phyloP scores from a whole-genome alignment of 257 asterid species.

The Nicotiana sylvestris region DNA sequence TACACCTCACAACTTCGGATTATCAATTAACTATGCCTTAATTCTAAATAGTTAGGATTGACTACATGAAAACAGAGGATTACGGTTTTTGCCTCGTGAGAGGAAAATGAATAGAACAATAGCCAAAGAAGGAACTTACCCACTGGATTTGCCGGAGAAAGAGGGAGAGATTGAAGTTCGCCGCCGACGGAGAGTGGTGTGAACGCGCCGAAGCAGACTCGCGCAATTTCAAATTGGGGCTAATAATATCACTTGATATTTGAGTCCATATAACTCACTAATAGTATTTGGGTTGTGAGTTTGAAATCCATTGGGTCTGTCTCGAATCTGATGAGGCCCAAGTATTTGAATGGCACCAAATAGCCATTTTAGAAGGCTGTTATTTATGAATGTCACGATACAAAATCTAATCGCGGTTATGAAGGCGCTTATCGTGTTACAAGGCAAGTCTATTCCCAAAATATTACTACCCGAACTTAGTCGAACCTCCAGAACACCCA shows the following conservation, averaged over 20 bases:
- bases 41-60: too few species aligned
- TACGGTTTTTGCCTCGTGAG: not conserved
- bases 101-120: not conserved
- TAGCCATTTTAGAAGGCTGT: fast-evolving
- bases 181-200: not conserved
- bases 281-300: not conserved
- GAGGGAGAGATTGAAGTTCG: not conserved
- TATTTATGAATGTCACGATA: too few species aligned
- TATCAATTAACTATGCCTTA: not conserved
- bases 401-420: too few species aligned
- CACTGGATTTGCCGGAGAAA: not conserved
- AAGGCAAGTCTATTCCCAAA: too few species aligned
- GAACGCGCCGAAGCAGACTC: not conserved
- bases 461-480: too few species aligned
- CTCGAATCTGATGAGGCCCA: not conserved
- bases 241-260: not conserved
- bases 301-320: not conserved
- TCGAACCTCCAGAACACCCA: too few species aligned
- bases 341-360: too few species aligned
- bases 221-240: not conserved
- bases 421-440: too few species aligned
- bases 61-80: not conserved
- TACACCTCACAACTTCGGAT: not conserved
- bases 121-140: not conserved
- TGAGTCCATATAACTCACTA: not conserved